phyloP scores from a whole-genome alignment of 129 eudicot species.

The Pseudognaphalium luteoalbum region DNA sequence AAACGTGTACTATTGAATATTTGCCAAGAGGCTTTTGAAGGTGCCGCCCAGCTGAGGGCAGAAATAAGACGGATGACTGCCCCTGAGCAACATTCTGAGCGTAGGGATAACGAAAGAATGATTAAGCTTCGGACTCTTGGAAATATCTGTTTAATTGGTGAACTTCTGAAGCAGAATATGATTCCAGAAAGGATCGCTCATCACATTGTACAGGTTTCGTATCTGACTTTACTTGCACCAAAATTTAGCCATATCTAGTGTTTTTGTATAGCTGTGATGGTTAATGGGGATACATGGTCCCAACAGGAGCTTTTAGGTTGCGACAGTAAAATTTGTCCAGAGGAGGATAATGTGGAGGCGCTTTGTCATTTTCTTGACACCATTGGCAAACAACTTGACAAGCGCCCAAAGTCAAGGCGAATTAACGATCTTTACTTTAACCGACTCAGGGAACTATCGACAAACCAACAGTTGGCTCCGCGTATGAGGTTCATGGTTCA shows the following conservation, averaged over 20 bases:
- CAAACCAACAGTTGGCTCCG: constrained; percentile 69
- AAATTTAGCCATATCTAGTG: too few species aligned
- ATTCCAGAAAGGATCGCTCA: constrained; percentile 95
- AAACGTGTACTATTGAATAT: constrained; percentile 78
- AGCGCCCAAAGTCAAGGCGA: constrained; percentile 72
- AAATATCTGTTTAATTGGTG: constrained; percentile 92
- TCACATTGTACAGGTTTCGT: constrained; percentile 89
- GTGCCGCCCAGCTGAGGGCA: constrained; percentile 77
- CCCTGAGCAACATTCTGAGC: constrained; percentile 81
- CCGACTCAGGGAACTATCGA: constrained; percentile 64
- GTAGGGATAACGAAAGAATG: constrained; percentile 87
- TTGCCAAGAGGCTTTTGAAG: constrained; percentile 98
- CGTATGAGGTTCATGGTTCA: constrained; percentile 83
- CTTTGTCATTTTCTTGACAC: constrained; percentile 87
- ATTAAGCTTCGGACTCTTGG: constrained; percentile 94
- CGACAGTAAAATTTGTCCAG: constrained; percentile 71
- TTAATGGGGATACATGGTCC: background rate
- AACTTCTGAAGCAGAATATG: constrained; percentile 97
- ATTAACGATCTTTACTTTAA: constrained; percentile 72
- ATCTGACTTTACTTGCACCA: background rate
- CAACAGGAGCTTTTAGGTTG: constrained; percentile 81
- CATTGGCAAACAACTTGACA: constrained; percentile 87
- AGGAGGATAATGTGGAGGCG: constrained; percentile 94
- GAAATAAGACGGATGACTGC: constrained; percentile 83
- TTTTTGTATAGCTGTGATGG: background rate